A percentile compares a stretch with the other conserved stretches of the same genome.
Conservation (phyloP, 139 green algal genomes). For the Coccomyxa sp. region DNA sequence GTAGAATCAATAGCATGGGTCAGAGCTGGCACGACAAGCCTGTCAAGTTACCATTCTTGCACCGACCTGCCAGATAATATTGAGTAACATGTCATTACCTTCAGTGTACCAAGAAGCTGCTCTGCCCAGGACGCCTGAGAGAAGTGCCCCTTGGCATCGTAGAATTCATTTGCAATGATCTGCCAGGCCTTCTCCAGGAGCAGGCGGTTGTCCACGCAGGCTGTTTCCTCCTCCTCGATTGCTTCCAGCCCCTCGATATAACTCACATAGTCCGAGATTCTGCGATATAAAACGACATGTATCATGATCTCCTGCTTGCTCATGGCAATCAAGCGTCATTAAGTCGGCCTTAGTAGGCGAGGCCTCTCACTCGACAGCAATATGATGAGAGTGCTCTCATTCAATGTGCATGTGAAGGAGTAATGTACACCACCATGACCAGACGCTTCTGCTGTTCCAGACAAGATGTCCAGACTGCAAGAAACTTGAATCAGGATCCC, state of each 20-base stretch:
- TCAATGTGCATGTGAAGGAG: neutral
- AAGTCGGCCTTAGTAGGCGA: neutral
- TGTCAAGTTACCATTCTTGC: neutral
- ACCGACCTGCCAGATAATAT: neutral
- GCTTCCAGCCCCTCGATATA: conserved; percentile 28
- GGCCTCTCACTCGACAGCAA: neutral
- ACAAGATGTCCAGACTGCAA: neutral
- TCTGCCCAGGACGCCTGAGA: conserved; percentile 45
- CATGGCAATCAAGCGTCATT: neutral
- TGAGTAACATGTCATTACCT: conserved; percentile 10
- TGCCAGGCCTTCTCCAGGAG: conserved; percentile 34
- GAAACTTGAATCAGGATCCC: too few relatives aligned
- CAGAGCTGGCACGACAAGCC: neutral
- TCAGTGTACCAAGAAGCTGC: conserved; percentile 34
- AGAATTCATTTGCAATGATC: conserved; percentile 55
- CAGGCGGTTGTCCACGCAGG: conserved; percentile 44
- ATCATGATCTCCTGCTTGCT: too few relatives aligned
- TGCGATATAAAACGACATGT: conserved; percentile 1
- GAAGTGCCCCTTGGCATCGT: conserved; percentile 34
- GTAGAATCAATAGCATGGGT: neutral
- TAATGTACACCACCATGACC: too few relatives aligned
- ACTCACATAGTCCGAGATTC: conserved; percentile 33
- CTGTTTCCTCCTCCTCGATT: conserved; percentile 16
- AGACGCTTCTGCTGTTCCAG: too few relatives aligned
- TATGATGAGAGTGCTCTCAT: neutral